Conservation (phyloP, 1,139 yeast genomes). For the Blastobotrys serpentis region DNA sequence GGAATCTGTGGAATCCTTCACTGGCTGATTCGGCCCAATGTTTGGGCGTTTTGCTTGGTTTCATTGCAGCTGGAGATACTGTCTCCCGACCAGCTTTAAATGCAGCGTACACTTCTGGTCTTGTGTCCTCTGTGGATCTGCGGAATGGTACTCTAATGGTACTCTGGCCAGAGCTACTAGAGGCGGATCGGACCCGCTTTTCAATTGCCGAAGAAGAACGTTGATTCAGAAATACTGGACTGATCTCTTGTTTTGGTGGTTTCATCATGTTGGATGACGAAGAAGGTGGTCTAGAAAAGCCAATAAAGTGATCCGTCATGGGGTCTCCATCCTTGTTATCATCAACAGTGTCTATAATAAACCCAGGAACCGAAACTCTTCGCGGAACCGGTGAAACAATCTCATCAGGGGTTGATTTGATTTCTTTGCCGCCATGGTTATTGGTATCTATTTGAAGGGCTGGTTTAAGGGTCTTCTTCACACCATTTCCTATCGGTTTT, state of each 20-base stretch:
- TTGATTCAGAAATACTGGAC: conserved; percentile 1
- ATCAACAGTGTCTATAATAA: not conserved
- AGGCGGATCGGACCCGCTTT: not conserved
- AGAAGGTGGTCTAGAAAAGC: not conserved
- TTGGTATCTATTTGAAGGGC: not conserved
- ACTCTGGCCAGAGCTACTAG: not conserved
- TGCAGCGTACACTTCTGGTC: conserved; percentile 3
- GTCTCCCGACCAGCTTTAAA: conserved; percentile 6
- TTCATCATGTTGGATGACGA: not conserved
- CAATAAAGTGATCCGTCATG: not conserved
- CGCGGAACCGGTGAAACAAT: conserved; percentile 6
- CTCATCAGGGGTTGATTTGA: not conserved
- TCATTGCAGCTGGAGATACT: conserved; percentile 7
- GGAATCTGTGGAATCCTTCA: not conserved
- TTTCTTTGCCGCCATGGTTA: not conserved
- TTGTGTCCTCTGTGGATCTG: not conserved
- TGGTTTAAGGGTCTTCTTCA: not conserved
- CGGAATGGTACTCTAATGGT: not conserved
- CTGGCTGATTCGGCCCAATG: conserved; percentile 2
- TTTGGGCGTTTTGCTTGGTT: not conserved
- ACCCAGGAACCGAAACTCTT: conserved; percentile 3
- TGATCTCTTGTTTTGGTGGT: not conserved
- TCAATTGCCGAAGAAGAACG: conserved; percentile 2
- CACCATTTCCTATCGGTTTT: not conserved
- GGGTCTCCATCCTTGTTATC: not conserved